A percentile compares a stretch with the other conserved stretches of the same genome.
Evolutionary conservation across 768 basidiomycete genomes (phyloP).

Genomic region (Xerocomellus chrysenteron): DNA sequence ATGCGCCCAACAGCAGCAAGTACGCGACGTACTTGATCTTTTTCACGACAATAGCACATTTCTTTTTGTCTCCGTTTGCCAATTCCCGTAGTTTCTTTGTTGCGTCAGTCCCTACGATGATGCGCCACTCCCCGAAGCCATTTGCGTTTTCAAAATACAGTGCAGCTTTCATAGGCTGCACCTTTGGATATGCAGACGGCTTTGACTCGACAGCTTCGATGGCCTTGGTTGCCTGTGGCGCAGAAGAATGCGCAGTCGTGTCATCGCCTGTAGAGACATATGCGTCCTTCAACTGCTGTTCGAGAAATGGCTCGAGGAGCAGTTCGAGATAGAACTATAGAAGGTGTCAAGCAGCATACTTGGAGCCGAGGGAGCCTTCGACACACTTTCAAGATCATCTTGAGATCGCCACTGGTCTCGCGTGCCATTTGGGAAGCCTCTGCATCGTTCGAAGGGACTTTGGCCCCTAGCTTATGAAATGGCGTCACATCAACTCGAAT

Average conservation of each 20-base stretch:
- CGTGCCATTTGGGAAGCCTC: conserved; percentile 17
- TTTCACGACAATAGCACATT: conserved; percentile 57
- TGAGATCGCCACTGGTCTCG: conserved; percentile 26
- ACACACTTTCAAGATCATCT: conserved; percentile 31
- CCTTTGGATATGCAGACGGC: conserved; percentile 40
- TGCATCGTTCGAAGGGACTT: conserved; percentile 24
- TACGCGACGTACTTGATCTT: conserved; percentile 56
- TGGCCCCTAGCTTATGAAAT: conserved; percentile 30
- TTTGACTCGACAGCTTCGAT: conserved; percentile 2
- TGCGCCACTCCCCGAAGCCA: conserved; percentile 64
- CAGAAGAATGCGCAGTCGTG: not conserved
- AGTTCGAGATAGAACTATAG: conserved; percentile 27
- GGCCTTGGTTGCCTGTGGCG: not conserved
- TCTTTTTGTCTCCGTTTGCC: conserved; percentile 43
- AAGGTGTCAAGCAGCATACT: not conserved
- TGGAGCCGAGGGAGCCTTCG: too few species aligned
- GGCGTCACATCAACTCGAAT: conserved; percentile 23
- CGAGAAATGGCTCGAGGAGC: conserved; percentile 17
- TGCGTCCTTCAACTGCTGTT: conserved; percentile 3
- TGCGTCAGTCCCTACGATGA: conserved; percentile 54
- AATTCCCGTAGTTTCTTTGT: conserved; percentile 49
- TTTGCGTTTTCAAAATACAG: conserved; percentile 57
- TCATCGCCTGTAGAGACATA: conserved; percentile 4
- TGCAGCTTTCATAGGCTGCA: conserved; percentile 60
- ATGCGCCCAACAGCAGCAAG: not conserved